Base-by-base conservation (phyloP, 192 early-diverging fungal genomes). In the Thoreauomyces humboldtii region DNA sequence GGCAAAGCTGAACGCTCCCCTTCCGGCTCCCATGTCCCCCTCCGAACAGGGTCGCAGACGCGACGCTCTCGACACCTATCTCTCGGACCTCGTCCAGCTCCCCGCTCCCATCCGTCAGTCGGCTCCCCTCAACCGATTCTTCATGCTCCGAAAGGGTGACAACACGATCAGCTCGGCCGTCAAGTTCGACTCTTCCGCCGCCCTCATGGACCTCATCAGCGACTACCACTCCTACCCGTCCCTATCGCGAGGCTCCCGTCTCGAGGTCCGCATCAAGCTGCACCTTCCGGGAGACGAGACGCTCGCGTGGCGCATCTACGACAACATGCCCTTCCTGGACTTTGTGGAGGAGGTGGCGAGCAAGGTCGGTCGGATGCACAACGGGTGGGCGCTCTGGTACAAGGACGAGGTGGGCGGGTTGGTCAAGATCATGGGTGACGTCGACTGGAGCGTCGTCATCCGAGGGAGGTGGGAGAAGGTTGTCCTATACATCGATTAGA, bases 361-460 rank as follows among this genome's bases (percentile, higher is more conserved):
- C 4, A 63, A 57, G 34, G 22, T 67, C 27, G 22, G 59, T 27
- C 42, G 42, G 27, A 48, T 48, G 48, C 48, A 36, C 21, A 33
- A 45, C 1, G 41, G 66, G 9, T 25, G 25, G 25, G 64, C 60
- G 2, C 25, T 77, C 29, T 46, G 41, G 35, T 77, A 73, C 51
- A 67, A 73, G 58, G 76, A 77, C 50, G 76, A 77, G 51, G 28
- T 17, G 29, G 71, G 68, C 14, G 22, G 27, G 32, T 33, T 70
- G 54, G 22, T 77, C 15, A 46, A 65, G 12, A 25, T 77, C 43
- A 15, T 17, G 37, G 76, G 71, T 7, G 71, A 77, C 35, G 25
- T 17, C 22, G 76, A 77, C 62, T 62, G 71, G 63, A 46, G 59
- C 37, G 24, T 73, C 43, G 34, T 73, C 19, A 28, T 77, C 11